These are phyloP conservation scores for Mychonastes homosphaera DNA, from an alignment of 139 green algal genomes.

Conservation along the genomic window DNA sequence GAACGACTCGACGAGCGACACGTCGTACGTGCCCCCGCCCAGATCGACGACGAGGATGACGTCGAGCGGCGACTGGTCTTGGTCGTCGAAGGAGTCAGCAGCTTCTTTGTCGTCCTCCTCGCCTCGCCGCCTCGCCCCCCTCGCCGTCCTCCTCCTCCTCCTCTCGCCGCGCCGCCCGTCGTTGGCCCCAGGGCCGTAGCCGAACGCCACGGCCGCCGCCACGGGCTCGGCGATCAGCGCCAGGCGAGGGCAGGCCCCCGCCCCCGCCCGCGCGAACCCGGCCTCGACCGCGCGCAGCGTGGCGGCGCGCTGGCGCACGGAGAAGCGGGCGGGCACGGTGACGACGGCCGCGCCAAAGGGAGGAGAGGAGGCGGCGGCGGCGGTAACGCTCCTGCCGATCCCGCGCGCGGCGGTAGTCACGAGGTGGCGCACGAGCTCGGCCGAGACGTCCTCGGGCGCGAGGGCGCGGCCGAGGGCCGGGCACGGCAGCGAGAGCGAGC, in stretches of 20 bases:
- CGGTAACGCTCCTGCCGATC: constrained; percentile 2
- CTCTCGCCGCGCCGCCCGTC: constrained; percentile 16
- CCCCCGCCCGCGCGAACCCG: not conserved
- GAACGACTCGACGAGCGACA: constrained; percentile 67
- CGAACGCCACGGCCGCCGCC: constrained; percentile 66
- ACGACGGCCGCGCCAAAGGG: constrained; percentile 50
- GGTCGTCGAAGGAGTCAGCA: not conserved
- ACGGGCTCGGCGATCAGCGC: constrained; percentile 47
- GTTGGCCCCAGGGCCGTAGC: constrained; percentile 37
- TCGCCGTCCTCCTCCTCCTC: too few relatives aligned
- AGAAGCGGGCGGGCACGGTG: constrained; percentile 65
- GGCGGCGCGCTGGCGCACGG: constrained; percentile 36
- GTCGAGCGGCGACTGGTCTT: constrained; percentile 20
- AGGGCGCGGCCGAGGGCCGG: constrained; percentile 5
- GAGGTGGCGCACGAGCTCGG: constrained; percentile 49
- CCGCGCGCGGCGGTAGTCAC: constrained; percentile 25
- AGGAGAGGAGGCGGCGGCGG: too few relatives aligned
- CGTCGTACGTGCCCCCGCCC: constrained; percentile 70
- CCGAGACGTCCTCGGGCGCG: constrained; percentile 50
- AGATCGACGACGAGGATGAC: constrained; percentile 77
- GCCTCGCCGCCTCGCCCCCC: too few relatives aligned
- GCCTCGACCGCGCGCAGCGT: constrained; percentile 29
- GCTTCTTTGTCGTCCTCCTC: too few relatives aligned
- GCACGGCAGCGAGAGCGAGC: constrained; percentile 76
- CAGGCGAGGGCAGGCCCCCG: constrained; percentile 21